A percentile compares a stretch with the other conserved stretches of the same genome.
phyloP scores from a whole-genome alignment of 1,284 basidiomycete genomes.

The Schizophyllum commune region DNA sequence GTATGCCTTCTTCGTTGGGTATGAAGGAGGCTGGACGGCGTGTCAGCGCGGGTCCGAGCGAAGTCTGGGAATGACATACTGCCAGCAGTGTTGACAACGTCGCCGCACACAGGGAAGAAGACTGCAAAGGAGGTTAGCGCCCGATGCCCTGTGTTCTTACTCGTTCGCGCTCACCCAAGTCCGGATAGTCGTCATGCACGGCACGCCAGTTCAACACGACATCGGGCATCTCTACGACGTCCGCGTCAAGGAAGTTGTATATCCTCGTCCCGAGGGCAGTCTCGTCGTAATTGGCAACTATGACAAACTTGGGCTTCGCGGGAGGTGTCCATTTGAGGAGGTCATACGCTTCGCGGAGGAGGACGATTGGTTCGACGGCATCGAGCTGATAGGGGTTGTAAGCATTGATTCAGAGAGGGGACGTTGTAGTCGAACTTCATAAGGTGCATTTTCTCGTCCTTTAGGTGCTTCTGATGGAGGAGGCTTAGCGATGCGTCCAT shows the following conservation, averaged over 20 bases:
- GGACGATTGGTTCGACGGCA: neutral
- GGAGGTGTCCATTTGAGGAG: neutral
- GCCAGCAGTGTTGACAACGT: neutral
- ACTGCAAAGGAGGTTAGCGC: neutral
- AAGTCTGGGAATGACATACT: too few species aligned
- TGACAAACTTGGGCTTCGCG: neutral
- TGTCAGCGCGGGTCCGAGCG: too few species aligned
- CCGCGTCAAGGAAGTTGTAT: neutral
- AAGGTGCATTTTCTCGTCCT: neutral
- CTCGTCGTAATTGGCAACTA: neutral
- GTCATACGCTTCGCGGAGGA: constrained; percentile 2
- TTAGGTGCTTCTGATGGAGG: neutral
- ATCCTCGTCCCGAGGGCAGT: neutral
- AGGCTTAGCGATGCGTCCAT: neutral
- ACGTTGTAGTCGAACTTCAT: neutral
- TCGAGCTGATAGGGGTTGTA: neutral
- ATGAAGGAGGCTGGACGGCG: neutral
- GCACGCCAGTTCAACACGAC: neutral
- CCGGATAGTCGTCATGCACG: neutral
- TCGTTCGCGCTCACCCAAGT: neutral
- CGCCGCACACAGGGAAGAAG: neutral
- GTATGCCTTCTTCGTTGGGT: neutral
- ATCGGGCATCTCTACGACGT: neutral
- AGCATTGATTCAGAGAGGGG: neutral
- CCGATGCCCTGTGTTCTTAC: too few species aligned